Conservation (phyloP, 2,329 filamentous ascomycete species). For the Rutstroemia sp. region DNA sequence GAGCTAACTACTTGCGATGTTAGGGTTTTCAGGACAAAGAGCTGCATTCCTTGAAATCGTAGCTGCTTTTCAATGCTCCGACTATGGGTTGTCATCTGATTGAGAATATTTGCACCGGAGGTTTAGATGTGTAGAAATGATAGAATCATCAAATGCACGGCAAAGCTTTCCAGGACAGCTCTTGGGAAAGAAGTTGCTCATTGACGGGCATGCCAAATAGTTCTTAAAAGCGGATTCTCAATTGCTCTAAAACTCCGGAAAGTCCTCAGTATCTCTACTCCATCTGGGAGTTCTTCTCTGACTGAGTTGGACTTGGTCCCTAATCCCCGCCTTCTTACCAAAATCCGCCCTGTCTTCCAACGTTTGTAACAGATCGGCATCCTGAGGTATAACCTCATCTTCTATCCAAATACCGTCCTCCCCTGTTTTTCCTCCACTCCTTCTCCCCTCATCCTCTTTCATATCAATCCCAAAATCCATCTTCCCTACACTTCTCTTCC, state of each 20-base stretch:
- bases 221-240: not conserved
- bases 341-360: not conserved
- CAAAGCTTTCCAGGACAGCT: no score
- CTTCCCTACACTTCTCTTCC: constrained; percentile 4
- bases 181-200: no score
- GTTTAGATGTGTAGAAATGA: no score
- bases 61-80: no score
- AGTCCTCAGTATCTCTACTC: constrained; percentile 1
- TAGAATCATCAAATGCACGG: no score
- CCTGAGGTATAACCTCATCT: constrained; percentile 1
- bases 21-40: no score
- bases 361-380: not conserved
- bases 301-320: not conserved
- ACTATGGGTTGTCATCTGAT: no score
- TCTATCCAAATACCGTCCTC: constrained; percentile 3
- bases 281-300: not conserved
- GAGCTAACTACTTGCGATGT: no score
- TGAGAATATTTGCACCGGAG: no score
- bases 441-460: not conserved
- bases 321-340: not conserved
- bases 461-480: constrained; percentile 7
- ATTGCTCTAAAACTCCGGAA: not conserved
- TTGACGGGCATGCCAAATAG: no score
- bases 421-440: no score
- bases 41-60: no score